A percentile compares a stretch with the other conserved stretches of the same genome.
phyloP scores from a whole-genome alignment of 768 basidiomycete species.

The Naganishia antarctica region DNA sequence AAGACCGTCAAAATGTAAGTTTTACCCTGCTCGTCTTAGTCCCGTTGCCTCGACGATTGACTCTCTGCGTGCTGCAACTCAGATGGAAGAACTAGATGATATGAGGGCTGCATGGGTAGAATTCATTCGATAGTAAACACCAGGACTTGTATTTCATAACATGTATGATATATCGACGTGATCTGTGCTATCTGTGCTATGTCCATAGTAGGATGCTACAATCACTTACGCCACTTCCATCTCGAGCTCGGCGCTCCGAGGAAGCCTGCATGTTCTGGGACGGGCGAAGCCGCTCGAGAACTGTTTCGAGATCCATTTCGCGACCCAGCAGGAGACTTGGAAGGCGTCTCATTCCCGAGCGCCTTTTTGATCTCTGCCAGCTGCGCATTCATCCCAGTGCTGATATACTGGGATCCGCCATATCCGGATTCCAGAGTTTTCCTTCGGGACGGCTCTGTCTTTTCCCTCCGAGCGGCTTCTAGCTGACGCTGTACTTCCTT shows the following conservation, averaged over 20 bases:
- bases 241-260: neutral
- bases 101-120: too few species aligned
- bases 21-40: neutral
- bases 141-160: slow-evolving; percentile 6
- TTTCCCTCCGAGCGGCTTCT: neutral
- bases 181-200: too few species aligned
- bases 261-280: slow-evolving; percentile 1
- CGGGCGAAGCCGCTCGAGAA: slow-evolving; percentile 4
- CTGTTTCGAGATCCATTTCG: neutral
- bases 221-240: slow-evolving; percentile 18
- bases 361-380: slow-evolving; percentile 7
- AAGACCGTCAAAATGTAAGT: slow-evolving; percentile 81
- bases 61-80: neutral
- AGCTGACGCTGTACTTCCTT: slow-evolving; percentile 9
- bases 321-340: slow-evolving; percentile 4
- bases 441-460: slow-evolving; percentile 3
- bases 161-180: slow-evolving; percentile 6
- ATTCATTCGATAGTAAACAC: neutral
- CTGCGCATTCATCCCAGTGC: neutral
- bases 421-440: slow-evolving; percentile 15
- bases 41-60: neutral
- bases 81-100: slow-evolving; percentile 24
- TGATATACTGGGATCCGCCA: slow-evolving; percentile 16
- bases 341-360: slow-evolving; percentile 1
- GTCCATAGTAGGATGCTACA: neutral